Conservation (phyloP, 1,139 yeast species). For the Arxiozyma slooffiae region DNA sequence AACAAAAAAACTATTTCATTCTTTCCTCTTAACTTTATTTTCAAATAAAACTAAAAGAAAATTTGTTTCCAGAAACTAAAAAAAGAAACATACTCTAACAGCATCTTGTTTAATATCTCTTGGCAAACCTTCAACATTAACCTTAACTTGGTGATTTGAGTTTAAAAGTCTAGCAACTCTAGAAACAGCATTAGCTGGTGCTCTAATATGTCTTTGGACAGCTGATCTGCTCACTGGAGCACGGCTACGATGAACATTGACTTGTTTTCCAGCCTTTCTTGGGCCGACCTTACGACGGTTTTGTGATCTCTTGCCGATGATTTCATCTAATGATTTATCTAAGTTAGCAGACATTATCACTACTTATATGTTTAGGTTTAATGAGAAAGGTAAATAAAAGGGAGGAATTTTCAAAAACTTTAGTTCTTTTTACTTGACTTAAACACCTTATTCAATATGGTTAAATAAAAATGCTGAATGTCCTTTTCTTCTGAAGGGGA, state of each 20-base stretch:
- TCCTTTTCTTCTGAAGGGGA: too few relatives aligned
- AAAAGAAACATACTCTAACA: conserved; percentile 60
- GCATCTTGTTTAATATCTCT: conserved; percentile 69
- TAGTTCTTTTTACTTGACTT: neutral
- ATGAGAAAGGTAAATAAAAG: neutral
- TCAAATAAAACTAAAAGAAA: neutral
- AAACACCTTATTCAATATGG: neutral
- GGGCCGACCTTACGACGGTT: conserved; percentile 30
- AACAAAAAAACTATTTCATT: too few relatives aligned
- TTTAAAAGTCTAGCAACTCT: conserved; percentile 40
- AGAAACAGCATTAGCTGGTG: conserved; percentile 33
- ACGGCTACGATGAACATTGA: conserved; percentile 18
- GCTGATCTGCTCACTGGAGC: conserved; percentile 16
- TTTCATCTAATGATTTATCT: conserved; percentile 93
- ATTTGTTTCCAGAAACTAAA: neutral
- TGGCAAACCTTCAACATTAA: conserved; percentile 68
- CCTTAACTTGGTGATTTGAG: conserved; percentile 57
- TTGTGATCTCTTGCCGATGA: conserved; percentile 59
- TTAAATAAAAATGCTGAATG: neutral
- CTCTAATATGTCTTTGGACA: conserved; percentile 18
- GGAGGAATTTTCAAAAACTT: neutral
- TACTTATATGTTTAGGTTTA: neutral
- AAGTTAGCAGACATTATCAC: conserved; percentile 52
- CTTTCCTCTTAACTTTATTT: neutral
- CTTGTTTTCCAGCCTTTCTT: conserved; percentile 26